A percentile compares a stretch with the other conserved stretches of the same genome.
Conservation (phyloP, 2,329 filamentous ascomycete genomes). For the Pezicula carpinea region DNA sequence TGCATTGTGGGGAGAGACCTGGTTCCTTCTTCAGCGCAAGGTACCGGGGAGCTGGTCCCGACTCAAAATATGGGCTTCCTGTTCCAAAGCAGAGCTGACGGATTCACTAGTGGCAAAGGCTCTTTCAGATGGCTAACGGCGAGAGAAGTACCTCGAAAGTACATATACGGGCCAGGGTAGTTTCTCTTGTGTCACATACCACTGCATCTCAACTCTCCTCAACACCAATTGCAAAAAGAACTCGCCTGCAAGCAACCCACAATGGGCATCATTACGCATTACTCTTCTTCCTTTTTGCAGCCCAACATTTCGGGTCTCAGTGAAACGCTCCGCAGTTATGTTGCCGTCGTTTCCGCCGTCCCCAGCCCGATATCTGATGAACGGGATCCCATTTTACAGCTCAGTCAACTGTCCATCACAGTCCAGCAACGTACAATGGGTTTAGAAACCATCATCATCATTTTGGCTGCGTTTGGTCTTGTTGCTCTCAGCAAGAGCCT, state of each 20-base stretch:
- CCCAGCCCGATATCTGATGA: not conserved
- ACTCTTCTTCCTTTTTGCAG: slow-evolving; percentile 1
- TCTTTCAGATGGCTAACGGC: not conserved
- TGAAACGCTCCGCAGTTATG: not conserved
- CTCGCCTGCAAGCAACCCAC: not conserved
- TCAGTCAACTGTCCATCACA: not conserved
- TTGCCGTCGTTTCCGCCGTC: not conserved
- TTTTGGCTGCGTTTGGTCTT: not conserved
- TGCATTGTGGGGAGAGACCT: not conserved
- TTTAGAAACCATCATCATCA: not conserved
- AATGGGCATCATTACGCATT: slow-evolving; percentile 2
- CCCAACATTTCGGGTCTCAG: not conserved
- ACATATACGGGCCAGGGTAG: not conserved
- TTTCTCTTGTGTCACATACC: not conserved
- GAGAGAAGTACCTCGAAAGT: not conserved
- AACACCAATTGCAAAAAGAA: not conserved
- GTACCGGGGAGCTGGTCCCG: not conserved
- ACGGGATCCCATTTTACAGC: not conserved
- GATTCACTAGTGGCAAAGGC: not conserved
- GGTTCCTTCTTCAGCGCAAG: not conserved
- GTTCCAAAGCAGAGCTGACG: not conserved
- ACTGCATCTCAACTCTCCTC: not conserved
- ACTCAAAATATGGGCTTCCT: not conserved
- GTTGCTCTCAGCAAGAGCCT: not conserved
- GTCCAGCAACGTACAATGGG: not conserved